Percentiles rank a stretch among this genome's conserved stretches.
These are phyloP conservation scores for Lanmaoa rubissima DNA, from an alignment of 768 basidiomycete genomes.

Conservation along the genomic window DNA sequence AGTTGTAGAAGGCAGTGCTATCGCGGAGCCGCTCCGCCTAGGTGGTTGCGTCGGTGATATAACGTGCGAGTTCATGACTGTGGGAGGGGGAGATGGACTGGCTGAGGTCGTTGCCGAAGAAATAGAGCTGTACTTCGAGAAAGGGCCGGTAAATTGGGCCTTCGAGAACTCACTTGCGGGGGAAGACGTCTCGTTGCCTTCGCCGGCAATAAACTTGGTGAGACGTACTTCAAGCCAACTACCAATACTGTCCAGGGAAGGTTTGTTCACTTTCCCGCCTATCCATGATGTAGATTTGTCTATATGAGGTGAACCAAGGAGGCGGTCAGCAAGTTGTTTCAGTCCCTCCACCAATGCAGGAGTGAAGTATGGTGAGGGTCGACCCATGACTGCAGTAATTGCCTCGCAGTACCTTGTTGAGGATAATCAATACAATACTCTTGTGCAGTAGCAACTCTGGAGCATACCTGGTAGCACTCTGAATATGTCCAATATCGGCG, in stretches of 20 bases:
- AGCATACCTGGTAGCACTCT: constrained; percentile 70
- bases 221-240: constrained; percentile 91
- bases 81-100: constrained; percentile 73
- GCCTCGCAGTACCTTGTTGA: constrained; percentile 91
- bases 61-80: constrained; percentile 38
- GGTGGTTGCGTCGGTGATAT: constrained; percentile 43
- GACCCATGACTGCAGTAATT: constrained; percentile 63
- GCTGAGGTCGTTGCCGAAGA: constrained; percentile 77
- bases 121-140: constrained; percentile 91
- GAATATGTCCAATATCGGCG: constrained; percentile 79
- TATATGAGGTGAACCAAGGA: constrained; percentile 65
- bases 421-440: constrained; percentile 1
- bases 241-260: constrained; percentile 88
- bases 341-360: constrained; percentile 68
- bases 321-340: constrained; percentile 74
- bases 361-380: constrained; percentile 66
- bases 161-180: constrained; percentile 37
- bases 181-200: constrained; percentile 52
- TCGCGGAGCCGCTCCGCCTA: constrained; percentile 66
- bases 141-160: constrained; percentile 65
- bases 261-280: constrained; percentile 79
- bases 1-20: constrained; percentile 51
- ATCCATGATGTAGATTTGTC: constrained; percentile 89
- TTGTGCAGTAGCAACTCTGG: neutral
- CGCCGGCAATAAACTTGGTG: constrained; percentile 94